A percentile compares a stretch with the other conserved stretches of the same genome.
These are phyloP conservation scores for Chara braunii DNA, from an alignment of 139 green algal genomes.

Conservation along the genomic window DNA sequence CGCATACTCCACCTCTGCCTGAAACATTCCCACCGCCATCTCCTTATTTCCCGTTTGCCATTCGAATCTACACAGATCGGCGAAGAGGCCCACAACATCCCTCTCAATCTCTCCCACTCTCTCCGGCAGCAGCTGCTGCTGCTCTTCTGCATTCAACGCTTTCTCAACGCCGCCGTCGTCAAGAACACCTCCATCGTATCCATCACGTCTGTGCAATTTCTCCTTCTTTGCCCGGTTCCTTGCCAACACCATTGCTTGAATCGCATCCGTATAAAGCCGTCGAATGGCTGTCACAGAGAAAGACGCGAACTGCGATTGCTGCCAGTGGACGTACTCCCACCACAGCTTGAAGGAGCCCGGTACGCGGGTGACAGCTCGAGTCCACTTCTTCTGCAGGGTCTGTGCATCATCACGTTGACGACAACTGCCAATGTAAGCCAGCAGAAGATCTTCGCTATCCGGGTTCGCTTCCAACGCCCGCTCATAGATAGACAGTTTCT, in stretches of 20 bases:
- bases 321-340: constrained; percentile 51
- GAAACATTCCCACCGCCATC: constrained; percentile 39
- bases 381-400: constrained; percentile 25
- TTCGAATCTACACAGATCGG: constrained; percentile 28
- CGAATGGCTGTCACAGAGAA: constrained; percentile 42
- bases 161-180: neutral
- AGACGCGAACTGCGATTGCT: constrained; percentile 35
- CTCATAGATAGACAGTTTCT: constrained; percentile 67
- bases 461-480: constrained; percentile 58
- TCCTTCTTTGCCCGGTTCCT: constrained; percentile 12
- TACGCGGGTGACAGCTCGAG: constrained; percentile 38
- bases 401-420: constrained; percentile 11
- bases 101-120: constrained; percentile 21
- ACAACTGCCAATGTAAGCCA: constrained; percentile 55
- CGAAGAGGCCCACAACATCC: constrained; percentile 15
- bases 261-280: constrained; percentile 28
- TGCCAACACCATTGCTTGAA: constrained; percentile 2
- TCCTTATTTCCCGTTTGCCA: constrained; percentile 29
- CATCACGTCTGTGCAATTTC: too few species aligned
- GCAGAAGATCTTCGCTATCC: constrained; percentile 52
- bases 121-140: too few species aligned
- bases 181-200: neutral
- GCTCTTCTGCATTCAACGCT: too few species aligned
- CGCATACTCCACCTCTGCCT: constrained; percentile 63
- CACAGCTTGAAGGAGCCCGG: constrained; percentile 51